Conservation (phyloP, 164 flowering plant genomes). For the Tetrastigma voinierianum region DNA sequence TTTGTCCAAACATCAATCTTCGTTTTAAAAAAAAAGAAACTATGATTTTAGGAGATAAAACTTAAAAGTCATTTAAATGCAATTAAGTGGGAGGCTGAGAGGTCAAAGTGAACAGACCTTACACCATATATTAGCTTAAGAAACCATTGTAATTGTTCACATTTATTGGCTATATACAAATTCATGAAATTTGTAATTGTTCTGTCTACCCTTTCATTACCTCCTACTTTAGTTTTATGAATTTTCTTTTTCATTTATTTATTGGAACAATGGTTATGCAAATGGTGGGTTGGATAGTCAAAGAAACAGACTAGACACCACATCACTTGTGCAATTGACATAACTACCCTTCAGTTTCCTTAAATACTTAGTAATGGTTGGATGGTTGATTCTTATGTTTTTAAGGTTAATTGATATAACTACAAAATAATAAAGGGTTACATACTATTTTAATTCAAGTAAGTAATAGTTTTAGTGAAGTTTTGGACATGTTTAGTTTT, state of each 20-base stretch:
- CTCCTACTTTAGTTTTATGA: neutral
- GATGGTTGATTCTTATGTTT: no score
- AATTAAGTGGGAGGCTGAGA: constrained; percentile 6
- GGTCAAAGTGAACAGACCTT: constrained; percentile 19
- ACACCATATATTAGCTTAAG: neutral
- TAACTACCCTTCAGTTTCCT: no score
- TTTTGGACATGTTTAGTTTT: no score
- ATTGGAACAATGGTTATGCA: neutral
- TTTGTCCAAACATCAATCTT: constrained; percentile 5
- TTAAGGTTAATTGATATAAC: no score
- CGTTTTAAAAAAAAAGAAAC: neutral
- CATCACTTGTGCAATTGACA: neutral
- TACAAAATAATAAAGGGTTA: no score
- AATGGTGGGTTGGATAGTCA: constrained; percentile 16
- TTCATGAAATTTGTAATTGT: no score
- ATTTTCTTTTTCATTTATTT: neutral
- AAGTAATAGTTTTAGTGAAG: no score
- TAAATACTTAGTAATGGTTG: no score
- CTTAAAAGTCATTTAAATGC: constrained; percentile 1
- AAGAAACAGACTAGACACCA: constrained; percentile 22
- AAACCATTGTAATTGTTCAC: no score
- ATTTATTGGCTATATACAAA: no score
- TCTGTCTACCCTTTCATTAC: neutral
- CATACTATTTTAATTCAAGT: no score
- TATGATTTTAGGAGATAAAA: no score